Conservation (phyloP, 805 yeast genomes). For the Yamadazyma phyllophila region DNA sequence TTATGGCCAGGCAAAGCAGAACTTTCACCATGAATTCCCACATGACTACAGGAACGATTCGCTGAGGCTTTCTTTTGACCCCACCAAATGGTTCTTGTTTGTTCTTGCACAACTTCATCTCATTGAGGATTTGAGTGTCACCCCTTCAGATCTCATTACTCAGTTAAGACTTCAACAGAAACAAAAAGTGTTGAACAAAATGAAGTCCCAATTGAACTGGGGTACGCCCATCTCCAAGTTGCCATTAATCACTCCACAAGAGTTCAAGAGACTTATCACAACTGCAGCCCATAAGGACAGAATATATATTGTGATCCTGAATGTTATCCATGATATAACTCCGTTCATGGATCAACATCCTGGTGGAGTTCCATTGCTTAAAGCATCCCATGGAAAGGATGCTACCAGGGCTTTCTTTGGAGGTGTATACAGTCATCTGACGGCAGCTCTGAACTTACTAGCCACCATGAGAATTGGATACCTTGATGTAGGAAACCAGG, state of each 20-base stretch:
- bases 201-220: conserved; percentile 82
- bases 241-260: conserved; percentile 58
- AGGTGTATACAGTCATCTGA: conserved; percentile 89
- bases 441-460: conserved; percentile 86
- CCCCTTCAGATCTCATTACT: conserved; percentile 68
- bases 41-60: conserved; percentile 80
- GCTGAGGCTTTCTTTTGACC: conserved; percentile 76
- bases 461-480: conserved; percentile 95
- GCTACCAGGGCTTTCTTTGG: conserved; percentile 94
- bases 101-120: conserved; percentile 51
- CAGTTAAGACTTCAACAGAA: conserved; percentile 56
- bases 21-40: conserved; percentile 95
- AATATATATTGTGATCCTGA: conserved; percentile 79
- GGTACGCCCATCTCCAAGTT: conserved; percentile 88
- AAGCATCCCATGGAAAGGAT: conserved; percentile 85
- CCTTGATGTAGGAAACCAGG: conserved; percentile 75
- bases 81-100: conserved; percentile 75
- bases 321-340: conserved; percentile 90
- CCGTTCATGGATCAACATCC: conserved; percentile 92
- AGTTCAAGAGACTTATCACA: conserved; percentile 40
- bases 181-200: conserved; percentile 74
- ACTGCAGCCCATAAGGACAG: conserved; percentile 40
- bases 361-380: conserved; percentile 80
- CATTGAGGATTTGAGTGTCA: conserved; percentile 59
- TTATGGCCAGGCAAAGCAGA: conserved; percentile 88